Conservation (phyloP, 352 stramenopile species). For the Phytophthora ramorum region DNA sequence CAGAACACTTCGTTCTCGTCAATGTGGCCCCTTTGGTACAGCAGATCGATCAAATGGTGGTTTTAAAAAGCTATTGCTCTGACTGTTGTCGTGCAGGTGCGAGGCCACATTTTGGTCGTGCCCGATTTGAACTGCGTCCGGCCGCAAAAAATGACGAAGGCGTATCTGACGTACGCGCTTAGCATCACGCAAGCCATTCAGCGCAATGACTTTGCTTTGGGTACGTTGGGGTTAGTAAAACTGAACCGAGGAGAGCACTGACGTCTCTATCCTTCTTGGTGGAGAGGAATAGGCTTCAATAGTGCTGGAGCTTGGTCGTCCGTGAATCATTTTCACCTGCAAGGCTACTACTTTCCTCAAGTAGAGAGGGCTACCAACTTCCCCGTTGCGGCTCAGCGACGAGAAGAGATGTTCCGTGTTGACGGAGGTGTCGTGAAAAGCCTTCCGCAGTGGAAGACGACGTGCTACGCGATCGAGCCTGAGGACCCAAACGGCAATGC, state of each 20-base stretch:
- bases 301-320: slow-evolving; percentile 79
- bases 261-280: neutral
- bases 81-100: slow-evolving; percentile 41
- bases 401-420: slow-evolving; percentile 39
- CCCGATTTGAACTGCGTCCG: slow-evolving; percentile 48
- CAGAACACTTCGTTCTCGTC: slow-evolving; percentile 51
- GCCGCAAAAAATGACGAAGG: slow-evolving; percentile 46
- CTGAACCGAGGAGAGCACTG: neutral
- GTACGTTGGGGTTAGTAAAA: slow-evolving; percentile 27
- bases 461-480: slow-evolving; percentile 47
- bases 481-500: slow-evolving; percentile 1
- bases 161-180: slow-evolving; percentile 36
- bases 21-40: slow-evolving; percentile 77
- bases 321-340: slow-evolving; percentile 81
- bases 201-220: slow-evolving; percentile 52
- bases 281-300: slow-evolving; percentile 58
- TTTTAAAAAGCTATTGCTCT: neutral
- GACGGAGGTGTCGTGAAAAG: slow-evolving; percentile 16
- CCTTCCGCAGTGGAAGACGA: slow-evolving; percentile 56
- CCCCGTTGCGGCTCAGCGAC: slow-evolving; percentile 45
- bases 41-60: neutral
- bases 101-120: slow-evolving; percentile 65
- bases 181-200: slow-evolving; percentile 31
- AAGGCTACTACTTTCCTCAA: slow-evolving; percentile 62
- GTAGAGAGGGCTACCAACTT: slow-evolving; percentile 34